Base-by-base conservation (phyloP, 805 yeast genomes). In the Zygoascus flipseniorum region DNA sequence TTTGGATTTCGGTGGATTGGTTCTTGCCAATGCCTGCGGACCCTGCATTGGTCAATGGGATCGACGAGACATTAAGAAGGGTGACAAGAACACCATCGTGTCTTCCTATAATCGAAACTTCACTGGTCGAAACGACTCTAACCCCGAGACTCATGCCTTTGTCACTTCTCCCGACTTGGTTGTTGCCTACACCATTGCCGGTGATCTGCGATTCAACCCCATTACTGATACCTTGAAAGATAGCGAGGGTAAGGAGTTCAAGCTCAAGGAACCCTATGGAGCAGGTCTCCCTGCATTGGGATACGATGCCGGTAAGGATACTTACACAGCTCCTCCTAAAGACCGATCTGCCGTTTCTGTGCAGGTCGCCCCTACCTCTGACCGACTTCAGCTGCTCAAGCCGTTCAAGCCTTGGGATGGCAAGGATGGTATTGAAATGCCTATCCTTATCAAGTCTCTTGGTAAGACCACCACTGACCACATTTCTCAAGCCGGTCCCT, bases 41-140 rank as follows among this genome's bases (percentile, higher is more conserved):
- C 98, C 98, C 69, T 90, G 98, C 81, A 90, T 90, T 69, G 98
- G 98, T 68, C 97, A 90, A 78, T 90, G 98, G 98, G 96, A 89
- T 72, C 86, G 98, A 76, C 85, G 78, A 66, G 90, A 87, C 70
- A 81, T 88, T 71, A 82, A 86, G 77, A 88, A 87, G 79, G 93
- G 89, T 71, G 96, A 86, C 72, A 86, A 88, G 76, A 90, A 90
- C 80, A 90, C 97, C 64, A 90, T 90, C 73, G 92, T 90, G 65
- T 87, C 97, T 43, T 89, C 97, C 57, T 90, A 87, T 83, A 90
- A 90, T 85, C 86, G 98, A 81, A 90, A 90, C 76, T 90, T 90
- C 81, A 86, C 96, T 64, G 84, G 97, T 61, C 86, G 98, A 84
- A 90, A 90, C 72, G 98, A 90, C 75, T 96, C 97, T 75, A 92